Evolutionary conservation across 2,329 filamentous ascomycete species (phyloP), one percentile per base, ranked within the genome.

Genomic region (Penicillium occitanis): DNA sequence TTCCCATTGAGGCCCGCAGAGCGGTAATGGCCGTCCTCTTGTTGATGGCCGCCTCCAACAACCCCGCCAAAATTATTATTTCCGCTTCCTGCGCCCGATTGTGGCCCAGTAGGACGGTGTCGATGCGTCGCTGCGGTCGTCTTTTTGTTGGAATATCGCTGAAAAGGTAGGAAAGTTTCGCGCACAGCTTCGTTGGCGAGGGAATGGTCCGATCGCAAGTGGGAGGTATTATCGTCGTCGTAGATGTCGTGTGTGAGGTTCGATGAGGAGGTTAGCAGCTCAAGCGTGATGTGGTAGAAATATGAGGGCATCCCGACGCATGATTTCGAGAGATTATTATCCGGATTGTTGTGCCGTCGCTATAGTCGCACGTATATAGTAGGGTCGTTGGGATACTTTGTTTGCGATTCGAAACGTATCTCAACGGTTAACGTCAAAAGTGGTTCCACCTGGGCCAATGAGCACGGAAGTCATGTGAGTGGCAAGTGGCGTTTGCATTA

Each of bases 251-350:
- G n/a, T 48, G 57, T 33, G 59, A 60, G 44, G 57, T 60, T 19
- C 33, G 71, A 69, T 53, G 70, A 67, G 55, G 74, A 78, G 69
- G 81, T 74, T 71, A 86, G 82, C 19, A 89, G 77, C 82, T 89
- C 87, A 71, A 89, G 81, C 69, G 81, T 81, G 66, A 90, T 75
- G 72, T 89, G 86, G 72, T 87, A 90, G 75, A 88, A 88, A 75
- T 87, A 88, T 61, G 84, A 83, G 75, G 84, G 84, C 85, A 87
- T 87, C 70, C 80, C 78, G 78, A 70, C 71, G 67, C 70, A 73
- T 72, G 65, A 68, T 76, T 76, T 25, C 5, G 17, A 5, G 6
- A n/a, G 10, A 17, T 6, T 40, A 1, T 5, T 22, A 25, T 17
- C n/a, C 33, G n/a, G 33, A 19, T n/a, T 57, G 53, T 57, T 8